Base-by-base conservation (phyloP, 805 yeast species). In the Pichia nakasei region DNA sequence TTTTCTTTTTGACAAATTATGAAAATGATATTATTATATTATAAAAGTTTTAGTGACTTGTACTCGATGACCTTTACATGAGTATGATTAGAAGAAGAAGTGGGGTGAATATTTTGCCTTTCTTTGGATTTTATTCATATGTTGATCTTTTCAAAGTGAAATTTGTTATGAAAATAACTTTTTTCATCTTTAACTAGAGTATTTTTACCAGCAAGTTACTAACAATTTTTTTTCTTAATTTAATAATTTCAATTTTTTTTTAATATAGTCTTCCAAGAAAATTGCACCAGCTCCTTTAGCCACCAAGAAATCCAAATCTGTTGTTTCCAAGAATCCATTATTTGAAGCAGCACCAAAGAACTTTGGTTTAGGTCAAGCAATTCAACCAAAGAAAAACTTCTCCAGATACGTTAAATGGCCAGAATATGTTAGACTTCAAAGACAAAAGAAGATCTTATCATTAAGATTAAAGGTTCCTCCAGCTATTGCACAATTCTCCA, bases 331-430 rank as follows among this genome's bases (percentile, higher is more conserved):
- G 75, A 87, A 86, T 80, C 96, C 96, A 62, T 76, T 89, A 68
- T 70, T 86, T 65, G 94, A 85, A 71, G 72, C 95, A 53, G 76
- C 87, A 57, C 95, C 96, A 70, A 83, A 82, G 76, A 82, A 80
- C 76, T 91, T 82, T 66, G 97, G 97, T 73, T 83, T 93, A 63
- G 98, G 98, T 64, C 97, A 93, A 78, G 75, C 82, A 56, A 64
- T 91, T 61, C 97, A 91, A 75, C 95, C 88, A 70, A 87, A 83
- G 79, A 82, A 91, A 75, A 86, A 93, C 82, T 80, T 93, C 67
- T 76, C 95, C 51, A 88, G 97, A 74, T 89, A 85, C 70, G 97
- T 91, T 67, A 93, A 85, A 75, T 93, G 98, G 98, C 98, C 98
- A 68, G 93, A 84, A 74, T 88, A 91, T 70, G 94, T 91, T 60